Base-by-base conservation (phyloP, 2,329 filamentous ascomycete genomes). In the Sclerotinia subarctica region DNA sequence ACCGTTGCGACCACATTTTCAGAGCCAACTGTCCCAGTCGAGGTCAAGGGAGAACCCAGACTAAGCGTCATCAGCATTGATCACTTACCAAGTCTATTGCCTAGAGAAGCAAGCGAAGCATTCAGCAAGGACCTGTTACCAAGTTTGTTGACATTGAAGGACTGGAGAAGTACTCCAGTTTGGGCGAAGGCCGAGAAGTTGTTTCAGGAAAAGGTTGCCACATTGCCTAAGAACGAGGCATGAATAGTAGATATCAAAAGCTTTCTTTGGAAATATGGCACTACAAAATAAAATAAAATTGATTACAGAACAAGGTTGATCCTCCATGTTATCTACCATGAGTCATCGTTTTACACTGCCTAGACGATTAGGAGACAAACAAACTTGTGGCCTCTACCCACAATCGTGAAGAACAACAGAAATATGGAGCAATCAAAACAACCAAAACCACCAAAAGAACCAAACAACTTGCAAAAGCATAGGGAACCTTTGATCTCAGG, bases 21-120 rank as follows among this genome's bases (percentile, higher is more conserved):
- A 77, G 88, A 91, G 77, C 94, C 94, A n/a, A 97, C 93, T 0
- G 89, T 96, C 0, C 85, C 88, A 0, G 90, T 95, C 32, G 82
- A 87, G 46, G 87, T 84, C 72, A 86, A 81, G 75, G 83, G 79
- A 58, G 80, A 83, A 53, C 75, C 77, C 77, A 82, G 66, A 81
- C 81, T 97, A 68, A 89, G 86, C 59, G 91, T 97, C 73, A 96
- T 97, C 79, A 90, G 88, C 78, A 95, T 96, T 76, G 92, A 96
- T 79, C 92, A 96, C 77, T 84, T 96, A 64, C 92, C 93, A 5
- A 90, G 88, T 65, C 85, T 97, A 73, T 83, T 98, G 49, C 92
- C 94, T 1, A 85, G 94, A 65, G 94, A 97, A 81, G 89, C 93
- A 35, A 93, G 88, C 54, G 93, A 97, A 81, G 89, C 89, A 26